Conservation (phyloP, 805 yeast species). For the Wickerhamomyces mucosus region DNA sequence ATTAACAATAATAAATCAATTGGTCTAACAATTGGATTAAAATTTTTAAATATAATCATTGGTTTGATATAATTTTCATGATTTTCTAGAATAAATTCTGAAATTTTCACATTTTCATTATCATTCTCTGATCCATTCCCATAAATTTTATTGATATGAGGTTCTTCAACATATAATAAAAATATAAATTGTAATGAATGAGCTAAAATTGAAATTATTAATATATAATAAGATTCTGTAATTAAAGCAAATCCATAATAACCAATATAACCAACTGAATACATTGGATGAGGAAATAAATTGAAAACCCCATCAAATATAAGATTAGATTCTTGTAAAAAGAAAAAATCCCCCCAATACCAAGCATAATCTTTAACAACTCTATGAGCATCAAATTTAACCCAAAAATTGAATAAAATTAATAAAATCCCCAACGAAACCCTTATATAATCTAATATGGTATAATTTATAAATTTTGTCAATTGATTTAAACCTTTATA, state of each 20-base stretch:
- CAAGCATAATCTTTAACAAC: slow-evolving; percentile 87
- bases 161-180: slow-evolving; percentile 68
- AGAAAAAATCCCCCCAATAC: slow-evolving; percentile 94
- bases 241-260: slow-evolving; percentile 78
- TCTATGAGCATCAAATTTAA: slow-evolving; percentile 77
- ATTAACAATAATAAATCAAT: slow-evolving; percentile 46
- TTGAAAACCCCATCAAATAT: slow-evolving; percentile 86
- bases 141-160: slow-evolving; percentile 77
- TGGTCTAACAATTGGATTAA: slow-evolving; percentile 47
- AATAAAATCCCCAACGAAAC: slow-evolving; percentile 49
- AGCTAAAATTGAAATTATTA: slow-evolving; percentile 61
- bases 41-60: slow-evolving; percentile 46
- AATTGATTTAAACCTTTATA: slow-evolving; percentile 23
- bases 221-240: slow-evolving; percentile 61
- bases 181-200: slow-evolving; percentile 73
- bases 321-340: slow-evolving; percentile 58
- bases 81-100: slow-evolving; percentile 14
- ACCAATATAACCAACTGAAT: slow-evolving; percentile 81
- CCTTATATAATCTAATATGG: slow-evolving; percentile 34
- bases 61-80: slow-evolving; percentile 39
- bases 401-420: slow-evolving; percentile 73
- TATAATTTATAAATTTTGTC: slow-evolving; percentile 17
- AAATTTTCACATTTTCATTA: slow-evolving; percentile 16
- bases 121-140: slow-evolving; percentile 32
- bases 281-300: slow-evolving; percentile 90